A percentile compares a stretch with the other conserved stretches of the same genome.
Evolutionary conservation across 2,329 filamentous ascomycete species (phyloP).

Genomic region (Pseudogymnoascus sp.): DNA sequence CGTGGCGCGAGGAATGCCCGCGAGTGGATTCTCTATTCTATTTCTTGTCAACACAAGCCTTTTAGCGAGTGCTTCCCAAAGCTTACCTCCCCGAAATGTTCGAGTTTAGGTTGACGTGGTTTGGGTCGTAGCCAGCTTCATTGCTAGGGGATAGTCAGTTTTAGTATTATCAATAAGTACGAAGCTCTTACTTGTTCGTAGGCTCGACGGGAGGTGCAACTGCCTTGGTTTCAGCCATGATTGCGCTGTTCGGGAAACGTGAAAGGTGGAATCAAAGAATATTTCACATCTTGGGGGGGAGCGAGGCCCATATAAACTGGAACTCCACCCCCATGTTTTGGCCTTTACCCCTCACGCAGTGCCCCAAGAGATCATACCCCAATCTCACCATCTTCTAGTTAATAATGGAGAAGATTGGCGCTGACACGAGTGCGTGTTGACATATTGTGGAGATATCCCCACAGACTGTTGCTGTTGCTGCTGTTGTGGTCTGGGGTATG

Average conservation of each 20-base stretch:
- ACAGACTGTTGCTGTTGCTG: neutral
- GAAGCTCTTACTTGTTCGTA: neutral
- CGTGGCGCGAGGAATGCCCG: constrained; percentile 41
- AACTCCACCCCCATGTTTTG: neutral
- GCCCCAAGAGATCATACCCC: neutral
- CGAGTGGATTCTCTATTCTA: constrained; percentile 48
- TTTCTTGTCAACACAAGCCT: constrained; percentile 4
- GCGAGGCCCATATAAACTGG: neutral
- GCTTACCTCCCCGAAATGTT: constrained; percentile 2
- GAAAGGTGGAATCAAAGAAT: neutral
- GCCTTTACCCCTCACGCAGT: neutral
- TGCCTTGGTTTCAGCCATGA: neutral
- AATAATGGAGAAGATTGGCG: neutral
- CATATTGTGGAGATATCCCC: constrained; percentile 5
- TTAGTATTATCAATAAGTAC: neutral
- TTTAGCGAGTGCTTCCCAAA: neutral
- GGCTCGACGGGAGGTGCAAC: neutral
- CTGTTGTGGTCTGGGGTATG: neutral
- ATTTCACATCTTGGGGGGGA: neutral
- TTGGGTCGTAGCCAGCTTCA: neutral
- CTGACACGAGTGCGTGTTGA: neutral
- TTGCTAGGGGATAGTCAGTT: neutral
- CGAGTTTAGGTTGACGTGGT: neutral
- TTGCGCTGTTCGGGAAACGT: neutral
- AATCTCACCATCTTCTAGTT: neutral